A percentile compares a stretch with the other conserved stretches of the same genome.
phyloP scores from a whole-genome alignment of 2,329 filamentous ascomycete species.

The Metarhizium album region DNA sequence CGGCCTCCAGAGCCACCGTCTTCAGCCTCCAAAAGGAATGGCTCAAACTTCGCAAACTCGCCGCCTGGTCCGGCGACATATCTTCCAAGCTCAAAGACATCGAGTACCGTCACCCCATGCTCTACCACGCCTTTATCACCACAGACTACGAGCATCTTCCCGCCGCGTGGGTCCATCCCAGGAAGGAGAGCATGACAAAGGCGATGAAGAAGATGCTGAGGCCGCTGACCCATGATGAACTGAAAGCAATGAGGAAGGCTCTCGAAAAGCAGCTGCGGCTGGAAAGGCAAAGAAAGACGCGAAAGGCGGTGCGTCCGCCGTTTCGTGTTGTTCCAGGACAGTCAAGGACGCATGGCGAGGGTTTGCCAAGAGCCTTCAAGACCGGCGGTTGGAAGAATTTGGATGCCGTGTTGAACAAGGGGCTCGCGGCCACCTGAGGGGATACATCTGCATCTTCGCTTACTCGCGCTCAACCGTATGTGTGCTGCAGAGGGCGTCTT shows the following conservation, averaged over 20 bases:
- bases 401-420: slow-evolving; percentile 3
- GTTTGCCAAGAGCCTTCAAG: slow-evolving; percentile 2
- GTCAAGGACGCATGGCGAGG: not conserved
- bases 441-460: not conserved
- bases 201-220: slow-evolving; percentile 19
- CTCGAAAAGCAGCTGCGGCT: slow-evolving; percentile 11
- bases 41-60: slow-evolving; percentile 35
- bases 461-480: too few species aligned
- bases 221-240: slow-evolving; percentile 19
- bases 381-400: slow-evolving; percentile 3
- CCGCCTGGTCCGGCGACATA: slow-evolving; percentile 37
- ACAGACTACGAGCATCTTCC: slow-evolving; percentile 20
- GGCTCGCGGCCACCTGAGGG: not conserved
- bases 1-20: slow-evolving; percentile 29
- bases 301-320: not conserved
- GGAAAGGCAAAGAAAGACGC: not conserved
- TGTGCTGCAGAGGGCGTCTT: not conserved
- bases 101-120: slow-evolving; percentile 26
- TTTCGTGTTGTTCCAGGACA: slow-evolving; percentile 5
- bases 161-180: slow-evolving; percentile 14
- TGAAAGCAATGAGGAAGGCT: slow-evolving; percentile 14
- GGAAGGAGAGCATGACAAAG: slow-evolving; percentile 15
- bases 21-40: slow-evolving; percentile 38
- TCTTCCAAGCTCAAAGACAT: slow-evolving; percentile 29
- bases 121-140: slow-evolving; percentile 29